Conservation (phyloP, 257 asterid species). For the Jacaranda mimosifolia region DNA sequence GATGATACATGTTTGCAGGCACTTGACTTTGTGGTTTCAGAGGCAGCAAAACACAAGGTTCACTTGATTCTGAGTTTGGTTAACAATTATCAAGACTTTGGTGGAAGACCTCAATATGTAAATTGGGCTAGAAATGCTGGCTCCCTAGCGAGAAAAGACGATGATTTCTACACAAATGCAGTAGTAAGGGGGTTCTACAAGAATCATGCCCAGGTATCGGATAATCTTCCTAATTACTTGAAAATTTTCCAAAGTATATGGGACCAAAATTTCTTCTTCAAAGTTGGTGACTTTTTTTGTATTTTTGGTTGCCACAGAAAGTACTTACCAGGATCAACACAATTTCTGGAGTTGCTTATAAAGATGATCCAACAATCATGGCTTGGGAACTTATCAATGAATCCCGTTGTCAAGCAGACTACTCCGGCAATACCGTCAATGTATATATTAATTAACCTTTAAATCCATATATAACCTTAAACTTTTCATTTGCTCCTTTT, state of each 20-base stretch:
- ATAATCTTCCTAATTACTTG: too few species aligned
- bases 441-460: constrained; percentile 34
- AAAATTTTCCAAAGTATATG: too few species aligned
- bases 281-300: too few species aligned
- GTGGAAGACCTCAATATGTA: constrained; percentile 58
- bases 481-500: not conserved
- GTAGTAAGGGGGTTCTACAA: constrained; percentile 51
- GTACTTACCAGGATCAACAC: constrained; percentile 45
- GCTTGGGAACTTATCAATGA: constrained; percentile 70
- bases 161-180: constrained; percentile 58
- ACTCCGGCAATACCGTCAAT: constrained; percentile 51
- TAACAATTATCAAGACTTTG: constrained; percentile 62
- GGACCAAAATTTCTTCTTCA: too few species aligned
- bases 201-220: constrained; percentile 48
- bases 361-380: too few species aligned
- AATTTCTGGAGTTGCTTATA: constrained; percentile 46
- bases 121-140: constrained; percentile 60
- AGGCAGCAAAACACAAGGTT: constrained; percentile 49
- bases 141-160: constrained; percentile 40
- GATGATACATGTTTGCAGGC: too few species aligned
- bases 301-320: not conserved
- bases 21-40: constrained; percentile 62
- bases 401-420: constrained; percentile 63
- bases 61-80: constrained; percentile 52
- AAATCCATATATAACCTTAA: not conserved